Evolutionary conservation across 1,284 basidiomycete genomes (phyloP).

Genomic region (Pseudozyma tsukubaensis): DNA sequence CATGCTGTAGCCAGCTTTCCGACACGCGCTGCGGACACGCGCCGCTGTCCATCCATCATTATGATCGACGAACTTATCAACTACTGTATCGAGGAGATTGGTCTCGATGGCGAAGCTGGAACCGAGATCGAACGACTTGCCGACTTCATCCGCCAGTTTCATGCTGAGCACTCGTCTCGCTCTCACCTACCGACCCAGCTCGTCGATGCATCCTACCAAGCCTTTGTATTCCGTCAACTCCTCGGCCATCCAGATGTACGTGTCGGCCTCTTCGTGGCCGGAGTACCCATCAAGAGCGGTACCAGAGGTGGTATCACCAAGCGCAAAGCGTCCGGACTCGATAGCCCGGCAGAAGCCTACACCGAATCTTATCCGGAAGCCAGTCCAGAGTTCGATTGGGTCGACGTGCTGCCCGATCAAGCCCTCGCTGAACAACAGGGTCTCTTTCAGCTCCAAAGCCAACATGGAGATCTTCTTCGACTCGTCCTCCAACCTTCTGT

Average conservation of each 20-base stretch:
- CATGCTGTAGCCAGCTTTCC: neutral
- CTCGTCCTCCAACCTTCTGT: constrained; percentile 80
- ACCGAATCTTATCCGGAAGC: neutral
- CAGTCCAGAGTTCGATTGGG: constrained; percentile 23
- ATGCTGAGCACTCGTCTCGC: constrained; percentile 70
- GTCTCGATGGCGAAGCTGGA: constrained; percentile 85
- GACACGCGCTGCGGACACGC: neutral
- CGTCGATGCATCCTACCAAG: constrained; percentile 79
- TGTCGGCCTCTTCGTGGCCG: constrained; percentile 72
- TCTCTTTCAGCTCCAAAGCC: constrained; percentile 71
- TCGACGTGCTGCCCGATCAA: constrained; percentile 35
- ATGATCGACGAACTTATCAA: constrained; percentile 80
- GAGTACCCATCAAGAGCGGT: constrained; percentile 17
- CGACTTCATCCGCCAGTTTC: constrained; percentile 78
- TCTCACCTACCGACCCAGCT: constrained; percentile 71
- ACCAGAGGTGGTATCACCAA: constrained; percentile 24
- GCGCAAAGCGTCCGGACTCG: constrained; percentile 1
- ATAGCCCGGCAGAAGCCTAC: constrained; percentile 15
- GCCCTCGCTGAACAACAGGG: constrained; percentile 17
- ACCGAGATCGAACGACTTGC: constrained; percentile 77
- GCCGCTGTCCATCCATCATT: neutral
- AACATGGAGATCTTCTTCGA: constrained; percentile 73
- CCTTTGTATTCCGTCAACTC: constrained; percentile 83
- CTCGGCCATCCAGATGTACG: constrained; percentile 78
- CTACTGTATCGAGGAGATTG: constrained; percentile 79